These are phyloP conservation scores for Aureobasidium zeae DNA, from an alignment of 2,329 filamentous ascomycete species.

Conservation along the genomic window DNA sequence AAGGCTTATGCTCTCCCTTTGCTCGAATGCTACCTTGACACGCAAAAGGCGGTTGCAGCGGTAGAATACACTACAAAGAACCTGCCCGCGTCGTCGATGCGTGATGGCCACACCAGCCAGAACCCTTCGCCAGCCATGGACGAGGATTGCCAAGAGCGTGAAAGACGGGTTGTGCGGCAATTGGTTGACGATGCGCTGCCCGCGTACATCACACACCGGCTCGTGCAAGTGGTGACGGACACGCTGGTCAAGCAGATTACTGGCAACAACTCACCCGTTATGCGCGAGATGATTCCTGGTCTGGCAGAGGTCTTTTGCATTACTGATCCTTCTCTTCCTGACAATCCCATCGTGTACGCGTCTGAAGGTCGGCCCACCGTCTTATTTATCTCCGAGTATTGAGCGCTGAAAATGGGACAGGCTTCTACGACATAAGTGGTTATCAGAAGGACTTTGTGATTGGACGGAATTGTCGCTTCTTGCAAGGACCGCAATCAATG, in stretches of 20 bases:
- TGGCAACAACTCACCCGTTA: conserved; percentile 32
- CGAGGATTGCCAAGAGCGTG: conserved; percentile 29
- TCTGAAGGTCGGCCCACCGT: conserved; percentile 27
- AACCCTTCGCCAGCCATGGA: conserved; percentile 28
- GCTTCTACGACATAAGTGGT: conserved; percentile 37
- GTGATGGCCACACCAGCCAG: too few relatives aligned
- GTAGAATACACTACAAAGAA: conserved; percentile 37
- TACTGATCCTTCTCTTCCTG: conserved; percentile 34
- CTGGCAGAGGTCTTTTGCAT: conserved; percentile 40
- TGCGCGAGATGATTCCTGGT: conserved; percentile 33
- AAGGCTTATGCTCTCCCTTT: conserved; percentile 28
- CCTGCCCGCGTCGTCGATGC: conserved; percentile 22
- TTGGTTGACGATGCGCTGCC: conserved; percentile 35
- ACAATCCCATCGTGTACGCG: conserved; percentile 39
- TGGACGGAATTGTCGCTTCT: conserved; percentile 37
- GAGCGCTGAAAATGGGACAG: conserved; percentile 19
- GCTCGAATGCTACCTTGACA: conserved; percentile 32
- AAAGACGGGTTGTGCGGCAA: conserved; percentile 26
- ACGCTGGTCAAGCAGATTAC: conserved; percentile 37
- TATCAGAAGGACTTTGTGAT: conserved; percentile 37
- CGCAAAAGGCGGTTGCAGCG: conserved; percentile 35
- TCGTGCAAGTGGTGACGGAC: conserved; percentile 34
- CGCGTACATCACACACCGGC: conserved; percentile 33
- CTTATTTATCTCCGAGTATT: background rate
- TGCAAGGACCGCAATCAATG: conserved; percentile 35